Conservation (phyloP, 345 rosid species). For the Aurinia saxatilis region DNA sequence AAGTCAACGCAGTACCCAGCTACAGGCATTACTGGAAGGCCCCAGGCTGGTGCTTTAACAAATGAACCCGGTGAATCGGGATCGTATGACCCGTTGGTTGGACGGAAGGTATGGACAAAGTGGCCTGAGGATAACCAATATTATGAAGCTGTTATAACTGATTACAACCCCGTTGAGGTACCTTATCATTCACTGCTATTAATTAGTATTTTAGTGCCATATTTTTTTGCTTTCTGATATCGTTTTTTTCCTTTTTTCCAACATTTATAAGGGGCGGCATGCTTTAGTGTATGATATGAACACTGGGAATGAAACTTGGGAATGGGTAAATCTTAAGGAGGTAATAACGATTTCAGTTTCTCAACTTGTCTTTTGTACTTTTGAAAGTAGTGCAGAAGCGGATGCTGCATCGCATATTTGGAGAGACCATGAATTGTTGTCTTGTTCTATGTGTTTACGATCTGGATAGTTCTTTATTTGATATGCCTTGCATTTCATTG, state of each 20-base stretch:
- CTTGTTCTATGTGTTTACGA: neutral
- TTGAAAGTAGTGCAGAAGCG: constrained; percentile 6
- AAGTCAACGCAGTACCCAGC: constrained; percentile 66
- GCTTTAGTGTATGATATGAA: constrained; percentile 86
- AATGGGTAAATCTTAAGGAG: constrained; percentile 98
- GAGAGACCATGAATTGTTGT: neutral
- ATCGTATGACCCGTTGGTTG: constrained; percentile 60
- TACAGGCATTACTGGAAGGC: constrained; percentile 57
- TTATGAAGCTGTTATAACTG: constrained; percentile 84
- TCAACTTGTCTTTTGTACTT: neutral
- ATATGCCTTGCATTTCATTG: neutral
- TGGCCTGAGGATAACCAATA: constrained; percentile 95
- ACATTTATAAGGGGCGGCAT: constrained; percentile 65
- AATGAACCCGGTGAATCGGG: constrained; percentile 64
- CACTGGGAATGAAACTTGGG: constrained; percentile 77
- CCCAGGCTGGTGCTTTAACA: constrained; percentile 48
- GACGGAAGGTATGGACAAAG: constrained; percentile 90
- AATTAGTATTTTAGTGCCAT: constrained; percentile 1
- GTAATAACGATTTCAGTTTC: constrained; percentile 32
- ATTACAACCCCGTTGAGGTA: constrained; percentile 66
- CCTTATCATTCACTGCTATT: constrained; percentile 17
- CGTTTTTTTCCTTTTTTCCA: neutral
- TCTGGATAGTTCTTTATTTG: neutral
- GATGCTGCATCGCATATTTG: neutral
- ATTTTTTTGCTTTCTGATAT: constrained; percentile 16